These are phyloP conservation scores for Chenopodium formosanum DNA, from an alignment of 148 eudicot species.

Conservation along the genomic window DNA sequence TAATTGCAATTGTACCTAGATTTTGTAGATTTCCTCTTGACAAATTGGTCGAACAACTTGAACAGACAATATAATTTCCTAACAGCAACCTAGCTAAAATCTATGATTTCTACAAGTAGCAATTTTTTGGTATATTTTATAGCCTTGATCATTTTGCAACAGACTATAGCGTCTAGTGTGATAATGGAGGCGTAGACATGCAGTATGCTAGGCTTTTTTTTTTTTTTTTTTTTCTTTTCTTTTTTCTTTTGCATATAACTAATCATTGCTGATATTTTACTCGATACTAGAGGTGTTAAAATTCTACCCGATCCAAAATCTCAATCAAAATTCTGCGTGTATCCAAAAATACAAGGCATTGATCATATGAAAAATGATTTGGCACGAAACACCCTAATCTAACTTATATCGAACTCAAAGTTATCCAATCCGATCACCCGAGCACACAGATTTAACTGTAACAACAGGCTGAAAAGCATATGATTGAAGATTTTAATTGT, in stretches of 20 bases:
- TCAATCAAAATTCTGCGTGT: no score
- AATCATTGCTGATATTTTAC: background rate
- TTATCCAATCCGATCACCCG: no score
- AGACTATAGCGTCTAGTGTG: background rate
- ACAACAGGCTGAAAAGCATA: background rate
- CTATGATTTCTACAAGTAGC: background rate
- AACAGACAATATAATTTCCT: background rate
- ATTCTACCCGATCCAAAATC: no score
- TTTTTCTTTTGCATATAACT: background rate
- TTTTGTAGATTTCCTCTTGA: background rate
- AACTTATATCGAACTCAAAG: no score
- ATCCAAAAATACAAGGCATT: no score
- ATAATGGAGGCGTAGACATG: background rate
- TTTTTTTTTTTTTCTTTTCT: background rate
- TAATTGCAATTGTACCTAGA: no score
- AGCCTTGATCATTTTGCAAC: background rate
- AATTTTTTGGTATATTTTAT: no score
- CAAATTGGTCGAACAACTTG: background rate
- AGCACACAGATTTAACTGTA: no score
- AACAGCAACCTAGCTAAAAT: background rate
- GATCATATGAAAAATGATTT: no score
- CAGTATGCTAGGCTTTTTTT: background rate
- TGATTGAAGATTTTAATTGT: no score
- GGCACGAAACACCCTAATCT: no score
- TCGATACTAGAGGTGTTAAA: no score